phyloP scores from a whole-genome alignment of 768 basidiomycete genomes.

The Pholiota microspora region DNA sequence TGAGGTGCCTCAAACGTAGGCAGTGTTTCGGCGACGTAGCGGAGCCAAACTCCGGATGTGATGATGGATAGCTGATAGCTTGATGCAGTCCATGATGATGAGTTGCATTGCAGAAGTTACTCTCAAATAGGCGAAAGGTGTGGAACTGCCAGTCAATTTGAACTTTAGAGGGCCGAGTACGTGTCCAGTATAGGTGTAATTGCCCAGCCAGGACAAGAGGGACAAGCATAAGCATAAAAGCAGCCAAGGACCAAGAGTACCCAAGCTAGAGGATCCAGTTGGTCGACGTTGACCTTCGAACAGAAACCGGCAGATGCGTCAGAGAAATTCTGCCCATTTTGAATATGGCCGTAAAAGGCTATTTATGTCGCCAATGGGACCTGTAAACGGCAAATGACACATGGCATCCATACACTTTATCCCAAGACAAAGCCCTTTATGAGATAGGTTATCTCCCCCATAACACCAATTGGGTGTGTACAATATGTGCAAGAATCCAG shows the following conservation, averaged over 20 bases:
- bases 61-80: neutral
- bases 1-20: neutral
- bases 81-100: slow-evolving; percentile 3
- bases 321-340: neutral
- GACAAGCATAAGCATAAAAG: neutral
- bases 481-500: neutral
- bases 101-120: neutral
- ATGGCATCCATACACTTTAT: neutral
- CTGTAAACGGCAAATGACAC: neutral
- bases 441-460: neutral
- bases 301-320: too few species aligned
- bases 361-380: neutral
- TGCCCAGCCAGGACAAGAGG: neutral
- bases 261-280: too few species aligned
- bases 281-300: too few species aligned
- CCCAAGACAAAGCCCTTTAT: neutral
- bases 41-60: neutral
- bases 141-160: neutral
- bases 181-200: neutral
- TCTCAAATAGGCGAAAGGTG: neutral
- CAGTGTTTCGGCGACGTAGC: neutral
- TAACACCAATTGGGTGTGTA: slow-evolving; percentile 1
- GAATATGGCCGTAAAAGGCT: slow-evolving; percentile 1
- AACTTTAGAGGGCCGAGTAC: neutral
- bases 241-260: neutral